Conservation (phyloP, 2,329 filamentous ascomycete genomes). For the Aspergillus latus region DNA sequence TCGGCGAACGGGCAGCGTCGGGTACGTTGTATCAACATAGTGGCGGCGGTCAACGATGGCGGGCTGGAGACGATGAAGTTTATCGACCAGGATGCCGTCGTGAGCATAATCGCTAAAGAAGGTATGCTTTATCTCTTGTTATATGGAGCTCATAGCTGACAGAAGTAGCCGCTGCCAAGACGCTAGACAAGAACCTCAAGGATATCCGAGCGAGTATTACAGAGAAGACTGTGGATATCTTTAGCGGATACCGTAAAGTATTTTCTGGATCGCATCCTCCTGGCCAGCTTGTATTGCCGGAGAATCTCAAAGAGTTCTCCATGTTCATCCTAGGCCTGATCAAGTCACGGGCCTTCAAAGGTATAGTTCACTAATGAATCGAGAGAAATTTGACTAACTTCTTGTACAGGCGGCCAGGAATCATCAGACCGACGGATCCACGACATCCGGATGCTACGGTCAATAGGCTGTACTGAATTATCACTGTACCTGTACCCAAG, state of each 20-base stretch:
- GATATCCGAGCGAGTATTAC: constrained; percentile 80
- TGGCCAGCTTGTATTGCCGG: constrained; percentile 89
- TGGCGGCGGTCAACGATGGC: constrained; percentile 85
- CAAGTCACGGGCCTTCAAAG: constrained; percentile 90
- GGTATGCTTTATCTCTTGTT: constrained; percentile 34
- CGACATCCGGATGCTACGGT: constrained; percentile 84
- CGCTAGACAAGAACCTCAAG: constrained; percentile 73
- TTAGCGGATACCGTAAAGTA: constrained; percentile 89
- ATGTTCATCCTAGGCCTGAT: constrained; percentile 93
- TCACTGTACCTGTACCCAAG: constrained; percentile 92
- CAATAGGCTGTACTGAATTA: constrained; percentile 81
- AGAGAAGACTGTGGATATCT: constrained; percentile 89
- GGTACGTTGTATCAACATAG: constrained; percentile 88
- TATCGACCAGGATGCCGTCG: constrained; percentile 92
- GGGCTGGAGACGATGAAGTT: constrained; percentile 84
- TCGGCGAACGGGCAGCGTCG: constrained; percentile 84
- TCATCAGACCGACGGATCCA: constrained; percentile 87
- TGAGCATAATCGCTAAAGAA: constrained; percentile 87
- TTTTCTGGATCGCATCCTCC: constrained; percentile 84
- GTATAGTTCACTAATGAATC: constrained; percentile 27
- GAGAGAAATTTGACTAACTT: constrained; percentile 9
- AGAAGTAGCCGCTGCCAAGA: constrained; percentile 69
- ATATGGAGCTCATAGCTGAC: constrained; percentile 23
- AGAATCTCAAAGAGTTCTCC: constrained; percentile 91
- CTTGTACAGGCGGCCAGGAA: constrained; percentile 69